Conservation (phyloP, 176 grass and related monocot genomes). For the Cocos nucifera region DNA sequence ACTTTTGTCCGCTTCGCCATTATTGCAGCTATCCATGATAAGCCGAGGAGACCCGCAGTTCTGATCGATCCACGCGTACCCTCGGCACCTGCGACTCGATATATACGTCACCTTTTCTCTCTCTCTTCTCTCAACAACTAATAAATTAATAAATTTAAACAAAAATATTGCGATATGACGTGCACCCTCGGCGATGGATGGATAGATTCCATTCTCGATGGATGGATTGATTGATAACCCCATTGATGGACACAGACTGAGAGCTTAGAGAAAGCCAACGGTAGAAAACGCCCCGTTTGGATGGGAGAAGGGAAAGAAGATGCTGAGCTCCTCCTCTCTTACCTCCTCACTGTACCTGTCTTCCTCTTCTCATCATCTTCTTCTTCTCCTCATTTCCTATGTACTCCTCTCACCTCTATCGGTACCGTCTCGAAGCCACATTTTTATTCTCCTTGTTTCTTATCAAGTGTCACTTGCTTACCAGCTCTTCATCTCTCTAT, state of each 20-base stretch:
- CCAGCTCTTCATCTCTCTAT: not conserved
- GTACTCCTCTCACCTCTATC: constrained; percentile 36
- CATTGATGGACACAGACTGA: not conserved
- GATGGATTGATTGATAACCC: constrained; percentile 26
- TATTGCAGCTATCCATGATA: too few species aligned
- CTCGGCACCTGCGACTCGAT: not conserved
- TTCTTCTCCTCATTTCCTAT: constrained; percentile 16
- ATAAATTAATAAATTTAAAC: too few species aligned
- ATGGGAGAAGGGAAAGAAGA: not conserved
- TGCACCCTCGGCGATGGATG: constrained; percentile 11
- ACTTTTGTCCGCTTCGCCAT: too few species aligned
- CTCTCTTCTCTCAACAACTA: not conserved
- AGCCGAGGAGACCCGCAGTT: too few species aligned
- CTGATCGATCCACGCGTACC: not conserved
- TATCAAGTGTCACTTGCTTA: constrained; percentile 4
- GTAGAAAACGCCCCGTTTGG: not conserved
- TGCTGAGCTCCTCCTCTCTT: not conserved
- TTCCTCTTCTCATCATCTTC: not conserved
- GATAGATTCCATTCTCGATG: constrained; percentile 17
- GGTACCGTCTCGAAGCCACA: constrained; percentile 15
- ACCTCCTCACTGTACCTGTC: not conserved
- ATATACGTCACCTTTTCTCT: not conserved
- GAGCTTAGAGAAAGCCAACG: not conserved
- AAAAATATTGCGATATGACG: constrained; percentile 9
- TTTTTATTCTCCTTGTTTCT: not conserved